Base-by-base conservation (phyloP, 108 stramenopile species). In the Hondaea fermentalgiana region DNA sequence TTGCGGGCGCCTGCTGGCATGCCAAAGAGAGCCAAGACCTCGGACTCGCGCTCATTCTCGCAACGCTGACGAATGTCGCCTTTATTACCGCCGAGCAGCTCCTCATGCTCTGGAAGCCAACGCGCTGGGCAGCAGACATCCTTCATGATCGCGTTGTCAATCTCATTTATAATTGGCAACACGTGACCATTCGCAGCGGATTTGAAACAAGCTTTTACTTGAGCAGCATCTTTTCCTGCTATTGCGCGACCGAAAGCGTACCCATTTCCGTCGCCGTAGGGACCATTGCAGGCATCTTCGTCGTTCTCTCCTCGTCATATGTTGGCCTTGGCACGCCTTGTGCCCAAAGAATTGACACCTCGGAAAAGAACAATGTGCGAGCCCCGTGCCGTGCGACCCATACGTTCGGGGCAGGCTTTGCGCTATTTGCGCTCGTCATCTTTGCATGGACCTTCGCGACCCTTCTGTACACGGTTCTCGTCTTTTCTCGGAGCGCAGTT, bases 51-150 rank as follows among this genome's bases (percentile, higher is more conserved):
- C 49, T 53, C 45, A 83, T 53, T 53, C 51, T 83, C n/a, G 28
- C 76, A 14, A 53, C 76, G 76, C 76, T 83, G 0, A 53, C 76
- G 0, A 83, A 83, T 45, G 76, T 83, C 25, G 76, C 76, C 51
- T 83, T 53, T 45, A 83, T 83, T 12, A 83, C 76, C n/a, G 76
- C 76, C 45, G 76, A 83, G 76, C 76, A 83, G 51, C 76, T 83
- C 6, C 76, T 83, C 51, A 83, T 83, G 76, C 45, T 83, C 45
- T 83, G 76, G 76, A 17, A 53, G 16, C 76, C 76, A 12, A 83
- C 76, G 44, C 76, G 76, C 3, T 83, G 76, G 76, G 76, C 76
- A 6, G 76, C 76, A 0, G 45, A 25, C 51, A 83, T 53, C 28
- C 76, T 83, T 35, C 76, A 83, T 3, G 76, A 83, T 23, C 45